A percentile compares a stretch with the other conserved stretches of the same genome.
phyloP scores from a whole-genome alignment of 2,329 filamentous ascomycete species.

The Pyrenophora teres region DNA sequence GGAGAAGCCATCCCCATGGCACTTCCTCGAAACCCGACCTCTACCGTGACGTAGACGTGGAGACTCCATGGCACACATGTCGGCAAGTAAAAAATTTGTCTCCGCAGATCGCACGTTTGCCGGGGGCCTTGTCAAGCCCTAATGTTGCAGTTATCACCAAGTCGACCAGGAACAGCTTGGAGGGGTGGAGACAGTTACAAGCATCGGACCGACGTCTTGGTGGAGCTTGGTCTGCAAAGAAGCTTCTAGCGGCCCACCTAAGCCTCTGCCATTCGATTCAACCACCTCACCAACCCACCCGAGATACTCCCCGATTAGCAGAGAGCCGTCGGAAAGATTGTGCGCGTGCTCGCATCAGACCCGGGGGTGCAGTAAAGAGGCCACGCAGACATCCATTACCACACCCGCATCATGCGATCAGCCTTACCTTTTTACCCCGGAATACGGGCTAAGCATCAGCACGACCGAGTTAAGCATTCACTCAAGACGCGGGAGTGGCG shows the following conservation, averaged over 20 bases:
- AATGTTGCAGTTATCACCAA: conserved; percentile 22
- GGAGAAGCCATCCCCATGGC: conserved; percentile 28
- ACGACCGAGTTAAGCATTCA: conserved; percentile 3
- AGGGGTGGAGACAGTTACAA: conserved; percentile 24
- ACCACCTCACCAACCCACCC: conserved; percentile 13
- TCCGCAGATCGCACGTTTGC: conserved; percentile 13
- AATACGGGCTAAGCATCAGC: conserved; percentile 3
- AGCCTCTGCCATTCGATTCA: conserved; percentile 27
- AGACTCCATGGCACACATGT: conserved; percentile 33
- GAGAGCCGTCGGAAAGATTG: neutral
- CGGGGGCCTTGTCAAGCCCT: conserved; percentile 17
- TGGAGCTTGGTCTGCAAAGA: conserved; percentile 36
- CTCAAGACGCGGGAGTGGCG: conserved; percentile 7
- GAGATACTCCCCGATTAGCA: conserved; percentile 9
- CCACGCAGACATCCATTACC: no score
- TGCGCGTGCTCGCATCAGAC: neutral
- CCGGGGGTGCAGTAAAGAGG: neutral
- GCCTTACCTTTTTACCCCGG: no score
- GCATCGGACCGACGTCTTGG: conserved; percentile 30
- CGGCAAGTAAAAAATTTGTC: conserved; percentile 25
- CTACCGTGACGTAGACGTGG: conserved; percentile 25
- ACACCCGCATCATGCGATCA: no score
- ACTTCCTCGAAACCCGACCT: conserved; percentile 13
- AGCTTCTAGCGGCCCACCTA: conserved; percentile 41
- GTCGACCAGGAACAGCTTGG: conserved; percentile 20